Base-by-base conservation (phyloP, 108 stramenopile genomes). In the Skeletonema grethae region DNA sequence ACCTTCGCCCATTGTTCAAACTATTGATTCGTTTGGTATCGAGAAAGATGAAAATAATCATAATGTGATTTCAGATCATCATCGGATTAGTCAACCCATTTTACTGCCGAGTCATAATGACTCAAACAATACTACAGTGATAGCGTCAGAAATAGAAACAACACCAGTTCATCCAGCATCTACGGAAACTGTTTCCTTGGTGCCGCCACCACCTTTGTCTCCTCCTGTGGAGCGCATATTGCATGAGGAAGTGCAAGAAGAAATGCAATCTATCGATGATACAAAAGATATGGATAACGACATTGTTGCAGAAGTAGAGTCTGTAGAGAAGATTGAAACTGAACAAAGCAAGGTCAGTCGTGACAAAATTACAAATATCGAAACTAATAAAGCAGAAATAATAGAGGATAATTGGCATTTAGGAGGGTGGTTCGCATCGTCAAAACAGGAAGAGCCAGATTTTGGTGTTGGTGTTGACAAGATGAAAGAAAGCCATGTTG, bases 381-480 rank as follows among this genome's bases (percentile, higher is more conserved):
- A 32, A 16, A 34, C 4, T 31, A 22, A 4, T n/a, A 1, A 28
- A 4, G 10, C 7, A 16, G 60, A 18, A 31, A 35, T 32, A 8
- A 0, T 3, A n/a, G 50, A 22, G 0, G 67, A 68, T n/a, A 22
- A 30, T 68, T 13, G 22, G 36, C 2, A 18, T 34, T 25, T 57
- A 15, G 7, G 35, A 45, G 31, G 61, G 30, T 60, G 25, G 34
- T 34, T 60, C 59, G 32, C 34, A 60, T 29, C n/a, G n/a, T 10
- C 25, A 28, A 35, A 63, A 38, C 28, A 43, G 36, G 24, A 18
- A 5, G n/a, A 22, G 8, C 41, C 46, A 41, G 31, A 39, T n/a
- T n/a, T n/a, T n/a, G n/a, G n/a, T 29, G 65, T 18, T 66, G 65
- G 22, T 36, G 24, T 63, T 31, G 31, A n/a, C 13, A 15, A n/a